Base-by-base conservation (phyloP, 257 asterid genomes). In the Gynochthodes officinalis region DNA sequence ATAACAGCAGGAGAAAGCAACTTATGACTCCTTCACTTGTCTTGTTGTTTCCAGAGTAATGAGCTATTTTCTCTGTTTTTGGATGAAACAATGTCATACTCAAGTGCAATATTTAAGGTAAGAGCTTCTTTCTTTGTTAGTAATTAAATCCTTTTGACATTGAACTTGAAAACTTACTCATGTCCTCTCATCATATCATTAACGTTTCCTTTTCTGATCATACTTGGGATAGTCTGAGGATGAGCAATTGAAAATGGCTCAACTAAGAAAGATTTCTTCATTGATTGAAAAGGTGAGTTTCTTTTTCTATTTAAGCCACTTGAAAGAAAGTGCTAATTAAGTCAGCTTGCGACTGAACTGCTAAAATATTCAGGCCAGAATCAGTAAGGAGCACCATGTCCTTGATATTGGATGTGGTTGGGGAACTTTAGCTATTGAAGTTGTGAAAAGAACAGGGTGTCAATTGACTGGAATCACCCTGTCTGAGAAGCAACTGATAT, bases 391-490 rank as follows among this genome's bases (percentile, higher is more conserved):
- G 43, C 89, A 89, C 76, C 94, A 91, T 74, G 76, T 94, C 71
- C 79, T 94, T 46, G 99, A 94, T 84, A 94, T 94, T 8, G 99
- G 99, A 25, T 82, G 95, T 64, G 97, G 99, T 27, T 91, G 97
- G 99, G 97, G 97, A 76, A 94, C 90, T 72, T 79, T 94, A 52
- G 99, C 96, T 33, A 85, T 94, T 10, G 97, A 94, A 84, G 85
- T 80, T 13, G 99, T 94, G 0, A 85, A 80, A 82, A 74, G 81
- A 82, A 89, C 96, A 0, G 96, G 97, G 60, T 94, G 99, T 82
- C 86, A 81, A 77, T 94, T 91, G 46, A 94, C 99, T 0, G 99
- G 99, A 37, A 88, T 94, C 80, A 94, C 99, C 58, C 82, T 91
- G 64, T 94, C 97, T 5, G 87, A 84, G 73, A 79, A 91, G 72